These are phyloP conservation scores for Ephemerocybe angulata DNA, from an alignment of 768 basidiomycete species.

Conservation along the genomic window DNA sequence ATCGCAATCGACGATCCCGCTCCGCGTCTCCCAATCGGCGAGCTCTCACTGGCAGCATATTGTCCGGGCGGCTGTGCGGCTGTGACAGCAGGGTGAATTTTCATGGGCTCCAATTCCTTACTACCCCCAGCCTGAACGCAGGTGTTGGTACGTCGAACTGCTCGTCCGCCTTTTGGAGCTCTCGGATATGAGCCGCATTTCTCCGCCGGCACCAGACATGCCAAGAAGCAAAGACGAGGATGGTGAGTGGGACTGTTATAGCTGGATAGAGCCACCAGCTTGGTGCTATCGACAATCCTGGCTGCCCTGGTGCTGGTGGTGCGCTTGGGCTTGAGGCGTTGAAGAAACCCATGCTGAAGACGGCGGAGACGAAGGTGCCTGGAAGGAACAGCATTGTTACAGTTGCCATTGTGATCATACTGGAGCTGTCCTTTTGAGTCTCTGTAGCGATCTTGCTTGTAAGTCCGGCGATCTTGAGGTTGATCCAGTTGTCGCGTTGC, in stretches of 20 bases:
- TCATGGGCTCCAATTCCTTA: too few species aligned
- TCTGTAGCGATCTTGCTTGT: constrained; percentile 19
- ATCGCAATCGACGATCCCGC: too few species aligned
- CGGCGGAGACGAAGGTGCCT: constrained; percentile 22
- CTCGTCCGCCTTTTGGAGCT: background rate
- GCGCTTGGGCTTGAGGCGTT: constrained; percentile 2
- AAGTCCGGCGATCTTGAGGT: constrained; percentile 16
- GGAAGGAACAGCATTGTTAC: constrained; percentile 27
- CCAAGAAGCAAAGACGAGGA: constrained; percentile 18
- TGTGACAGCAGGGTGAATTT: too few species aligned
- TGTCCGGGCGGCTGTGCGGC: too few species aligned
- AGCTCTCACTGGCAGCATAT: too few species aligned
- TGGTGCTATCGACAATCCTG: constrained; percentile 10
- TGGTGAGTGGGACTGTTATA: constrained; percentile 20
- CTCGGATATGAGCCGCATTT: background rate
- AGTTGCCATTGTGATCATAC: constrained; percentile 25
- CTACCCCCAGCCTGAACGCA: too few species aligned
- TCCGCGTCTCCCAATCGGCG: too few species aligned
- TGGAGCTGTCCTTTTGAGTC: constrained; percentile 22
- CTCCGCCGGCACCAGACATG: background rate
- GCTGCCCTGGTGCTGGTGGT: background rate
- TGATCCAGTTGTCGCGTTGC: constrained; percentile 18
- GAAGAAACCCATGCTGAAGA: constrained; percentile 27
- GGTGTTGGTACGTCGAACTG: background rate
- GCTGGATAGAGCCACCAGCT: constrained; percentile 20